These are phyloP conservation scores for Epichloe coenophiala DNA, from an alignment of 2,329 filamentous ascomycete species.

Conservation along the genomic window DNA sequence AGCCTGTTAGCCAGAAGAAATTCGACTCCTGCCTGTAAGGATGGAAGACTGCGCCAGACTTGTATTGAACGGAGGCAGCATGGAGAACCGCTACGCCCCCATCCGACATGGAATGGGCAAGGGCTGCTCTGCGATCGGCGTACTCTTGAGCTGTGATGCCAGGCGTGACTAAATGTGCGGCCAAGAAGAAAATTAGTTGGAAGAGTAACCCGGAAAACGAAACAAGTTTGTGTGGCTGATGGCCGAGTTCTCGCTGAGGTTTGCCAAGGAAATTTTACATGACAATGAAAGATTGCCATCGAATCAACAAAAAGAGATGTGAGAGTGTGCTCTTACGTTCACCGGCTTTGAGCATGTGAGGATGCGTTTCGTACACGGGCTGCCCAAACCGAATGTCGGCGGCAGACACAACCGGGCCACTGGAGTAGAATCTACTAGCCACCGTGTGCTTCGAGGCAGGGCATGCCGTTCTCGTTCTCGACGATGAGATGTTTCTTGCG, in stretches of 20 bases:
- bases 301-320: conserved; percentile 2
- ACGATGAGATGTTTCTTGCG: conserved; percentile 11
- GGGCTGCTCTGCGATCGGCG: conserved; percentile 65
- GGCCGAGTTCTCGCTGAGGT: no score
- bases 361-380: conserved; percentile 89
- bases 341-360: conserved; percentile 71
- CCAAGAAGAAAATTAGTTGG: background rate
- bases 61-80: conserved; percentile 70
- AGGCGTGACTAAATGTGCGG: conserved; percentile 56
- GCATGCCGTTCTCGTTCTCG: background rate
- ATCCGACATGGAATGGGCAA: conserved; percentile 64
- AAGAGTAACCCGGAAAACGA: background rate
- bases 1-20: conserved; percentile 92
- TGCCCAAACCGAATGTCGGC: conserved; percentile 80
- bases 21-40: conserved; percentile 92
- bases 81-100: conserved; percentile 70
- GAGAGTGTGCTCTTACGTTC: conserved; percentile 47
- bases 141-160: conserved; percentile 92
- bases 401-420: conserved; percentile 41
- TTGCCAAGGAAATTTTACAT: no score
- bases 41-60: conserved; percentile 87
- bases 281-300: no score
- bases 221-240: background rate
- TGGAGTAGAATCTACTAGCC: conserved; percentile 9
- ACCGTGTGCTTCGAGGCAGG: background rate